Evolutionary conservation across 352 stramenopile genomes (phyloP).

Genomic region (Phytophthora crassamura): DNA sequence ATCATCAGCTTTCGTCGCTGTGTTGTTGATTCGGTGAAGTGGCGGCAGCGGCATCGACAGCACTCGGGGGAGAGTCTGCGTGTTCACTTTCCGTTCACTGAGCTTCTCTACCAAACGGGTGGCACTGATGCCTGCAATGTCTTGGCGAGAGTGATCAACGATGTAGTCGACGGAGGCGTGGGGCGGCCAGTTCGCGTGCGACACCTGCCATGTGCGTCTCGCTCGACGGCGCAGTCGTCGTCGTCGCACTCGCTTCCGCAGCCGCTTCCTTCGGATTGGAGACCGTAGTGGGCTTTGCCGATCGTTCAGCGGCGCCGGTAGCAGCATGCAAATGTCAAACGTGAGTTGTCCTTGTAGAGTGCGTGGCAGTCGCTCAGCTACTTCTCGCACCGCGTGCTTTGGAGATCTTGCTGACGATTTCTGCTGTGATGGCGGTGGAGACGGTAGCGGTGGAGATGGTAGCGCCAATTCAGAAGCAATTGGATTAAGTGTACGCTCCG

Average conservation of each 20-base stretch:
- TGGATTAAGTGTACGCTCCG: slow-evolving; percentile 5
- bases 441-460: neutral
- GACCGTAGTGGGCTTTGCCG: slow-evolving; percentile 61
- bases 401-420: slow-evolving; percentile 18
- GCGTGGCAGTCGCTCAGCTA: slow-evolving; percentile 29
- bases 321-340: slow-evolving; percentile 70
- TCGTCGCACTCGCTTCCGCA: slow-evolving; percentile 36
- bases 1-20: neutral
- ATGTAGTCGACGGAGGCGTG: slow-evolving; percentile 57
- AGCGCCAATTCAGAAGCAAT: neutral
- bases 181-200: slow-evolving; percentile 30
- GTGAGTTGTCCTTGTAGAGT: slow-evolving; percentile 58
- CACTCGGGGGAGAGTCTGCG: slow-evolving; percentile 16
- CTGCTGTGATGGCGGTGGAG: neutral
- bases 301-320: slow-evolving; percentile 55
- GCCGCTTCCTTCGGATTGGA: slow-evolving; percentile 50
- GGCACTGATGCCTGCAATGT: slow-evolving; percentile 25
- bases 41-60: slow-evolving; percentile 26
- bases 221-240: slow-evolving; percentile 41
- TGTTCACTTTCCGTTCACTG: slow-evolving; percentile 29
- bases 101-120: slow-evolving; percentile 50
- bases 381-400: slow-evolving; percentile 40
- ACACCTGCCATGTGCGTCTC: slow-evolving; percentile 45
- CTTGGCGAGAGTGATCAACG: slow-evolving; percentile 34
- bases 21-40: slow-evolving; percentile 2